Base-by-base conservation (phyloP, 1,284 basidiomycete species). In the Sanghuangporus baumii region DNA sequence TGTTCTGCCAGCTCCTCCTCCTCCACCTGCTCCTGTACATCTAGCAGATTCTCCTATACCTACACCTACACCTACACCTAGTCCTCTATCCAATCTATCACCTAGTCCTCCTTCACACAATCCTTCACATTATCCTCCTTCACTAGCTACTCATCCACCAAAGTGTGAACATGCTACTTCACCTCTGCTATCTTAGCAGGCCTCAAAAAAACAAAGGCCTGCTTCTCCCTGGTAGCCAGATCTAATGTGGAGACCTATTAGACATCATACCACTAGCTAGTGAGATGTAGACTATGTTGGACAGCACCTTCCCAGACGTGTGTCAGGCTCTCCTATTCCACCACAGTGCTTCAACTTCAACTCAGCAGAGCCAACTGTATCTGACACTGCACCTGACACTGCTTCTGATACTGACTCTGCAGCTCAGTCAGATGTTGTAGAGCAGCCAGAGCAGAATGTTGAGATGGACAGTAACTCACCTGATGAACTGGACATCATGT, bases 81-180 rank as follows among this genome's bases (percentile, higher is more conserved):
- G 12, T 36, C 20, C 43, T 18, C 7, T 8, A 46, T 3, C 8
- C 2, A 46, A 18, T 46, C 43, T 4, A n/a, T n/a, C 16, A 46
- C 43, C 26, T 4, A 31, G 20, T 12, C 16, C 43, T n/a, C 16
- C 7, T 38, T 6, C 0, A 70, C 58, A 36, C 65, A 71, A 0
- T 55, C 37, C 0, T 37, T 0, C 0, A 72, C 41, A 3, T 51
- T 63, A 0, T 26, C 12, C 4, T 60, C 6, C 0, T 46, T 46
- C 43, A 46, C 5, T 3, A 46, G 16, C 43, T 46, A n/a, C 6
- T 31, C 3, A 31, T 16, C 20, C 16, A 6, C 43, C 16, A 46
- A 71, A 64, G 0, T 67, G 48, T 0, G 68, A 69, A 69, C 69
- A 71, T 23, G 61, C 69, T 18, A 63, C 68, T 3, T 61, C 50